Evolutionary conservation across 495 filamentous ascomycete genomes (phyloP), one percentile per base, ranked within the genome.

Genomic region (Oleoguttula mirabilis): DNA sequence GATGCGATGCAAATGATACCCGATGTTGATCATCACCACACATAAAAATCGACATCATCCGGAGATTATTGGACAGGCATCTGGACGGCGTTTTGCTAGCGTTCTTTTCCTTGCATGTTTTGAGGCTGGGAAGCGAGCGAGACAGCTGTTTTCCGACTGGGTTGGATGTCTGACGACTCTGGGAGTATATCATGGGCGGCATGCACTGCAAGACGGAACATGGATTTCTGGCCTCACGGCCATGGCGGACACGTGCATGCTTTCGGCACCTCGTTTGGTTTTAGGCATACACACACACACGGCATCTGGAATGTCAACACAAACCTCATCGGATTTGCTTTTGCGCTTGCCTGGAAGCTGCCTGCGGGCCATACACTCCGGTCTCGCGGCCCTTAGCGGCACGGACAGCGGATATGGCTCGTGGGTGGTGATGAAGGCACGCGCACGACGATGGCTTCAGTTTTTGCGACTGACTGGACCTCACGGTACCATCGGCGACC

Each of bases 81-180:
- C 59, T 58, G 61, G 63, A 67, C 60, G 67, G 66, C 63, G 64
- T 70, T 66, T 56, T 59, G 56, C 46, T 61, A n/a, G n/a, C n/a
- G n/a, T n/a, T n/a, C n/a, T n/a, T n/a, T n/a, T n/a, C n/a, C n/a
- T n/a, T n/a, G n/a, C n/a, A n/a, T n/a, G n/a, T n/a, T n/a, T n/a
- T n/a, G n/a, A n/a, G n/a, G n/a, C n/a, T n/a, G n/a, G n/a, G n/a
- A n/a, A n/a, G n/a, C n/a, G n/a, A n/a, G n/a, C n/a, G n/a, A n/a
- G n/a, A n/a, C n/a, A n/a, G n/a, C n/a, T n/a, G 44, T 47, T 21
- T 36, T 47, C 44, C 31, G 24, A 46, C 40, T 52, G 61, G 15
- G 19, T 37, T 19, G 10, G 21, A n/a, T 21, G 7, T 11, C 57
- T 50, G 33, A 14, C 39, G 32, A 25, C 34, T 46, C 41, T 55